phyloP scores from a whole-genome alignment of 225 moss, liverwort and hornwort genomes.

The Polytrichum formosum region DNA sequence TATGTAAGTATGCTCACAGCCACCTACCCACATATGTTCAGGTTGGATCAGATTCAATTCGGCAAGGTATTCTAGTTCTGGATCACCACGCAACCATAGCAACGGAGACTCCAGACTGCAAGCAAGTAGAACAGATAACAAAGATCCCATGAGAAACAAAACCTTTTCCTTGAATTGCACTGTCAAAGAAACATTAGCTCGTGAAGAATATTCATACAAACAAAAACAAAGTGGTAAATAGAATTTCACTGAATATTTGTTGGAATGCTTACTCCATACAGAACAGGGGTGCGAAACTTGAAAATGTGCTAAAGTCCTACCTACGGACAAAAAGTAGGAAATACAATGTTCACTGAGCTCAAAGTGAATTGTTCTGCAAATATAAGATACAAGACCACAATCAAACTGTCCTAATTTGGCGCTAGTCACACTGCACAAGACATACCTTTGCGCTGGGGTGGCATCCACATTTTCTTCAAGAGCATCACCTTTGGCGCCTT shows the following conservation, averaged over 20 bases:
- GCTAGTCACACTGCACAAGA: too few relatives aligned
- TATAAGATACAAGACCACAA: constrained; percentile 5
- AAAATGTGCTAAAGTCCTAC: too few relatives aligned
- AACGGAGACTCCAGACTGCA: constrained; percentile 97
- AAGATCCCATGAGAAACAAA: constrained; percentile 3
- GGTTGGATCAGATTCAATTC: constrained; percentile 85
- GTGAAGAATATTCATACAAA: not conserved
- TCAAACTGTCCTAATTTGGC: too few relatives aligned
- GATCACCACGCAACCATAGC: constrained; percentile 97
- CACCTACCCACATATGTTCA: constrained; percentile 99
- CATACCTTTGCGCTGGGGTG: constrained; percentile 56
- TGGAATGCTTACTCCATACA: too few relatives aligned
- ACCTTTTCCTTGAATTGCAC: too few relatives aligned
- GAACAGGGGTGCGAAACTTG: too few relatives aligned
- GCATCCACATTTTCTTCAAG: constrained; percentile 77
- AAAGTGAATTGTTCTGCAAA: not conserved
- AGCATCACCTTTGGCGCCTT: constrained; percentile 78
- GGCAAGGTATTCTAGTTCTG: constrained; percentile 92
- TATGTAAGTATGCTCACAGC: not conserved
- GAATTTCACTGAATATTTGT: too few relatives aligned
- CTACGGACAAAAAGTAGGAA: too few relatives aligned
- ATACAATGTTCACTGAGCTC: too few relatives aligned
- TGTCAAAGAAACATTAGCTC: constrained; percentile 4
- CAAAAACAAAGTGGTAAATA: too few relatives aligned
- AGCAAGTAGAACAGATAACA: constrained; percentile 5